A percentile compares a stretch with the other conserved stretches of the same genome.
phyloP scores from a whole-genome alignment of 2,329 filamentous ascomycete genomes.

The Beauveria caledonica region DNA sequence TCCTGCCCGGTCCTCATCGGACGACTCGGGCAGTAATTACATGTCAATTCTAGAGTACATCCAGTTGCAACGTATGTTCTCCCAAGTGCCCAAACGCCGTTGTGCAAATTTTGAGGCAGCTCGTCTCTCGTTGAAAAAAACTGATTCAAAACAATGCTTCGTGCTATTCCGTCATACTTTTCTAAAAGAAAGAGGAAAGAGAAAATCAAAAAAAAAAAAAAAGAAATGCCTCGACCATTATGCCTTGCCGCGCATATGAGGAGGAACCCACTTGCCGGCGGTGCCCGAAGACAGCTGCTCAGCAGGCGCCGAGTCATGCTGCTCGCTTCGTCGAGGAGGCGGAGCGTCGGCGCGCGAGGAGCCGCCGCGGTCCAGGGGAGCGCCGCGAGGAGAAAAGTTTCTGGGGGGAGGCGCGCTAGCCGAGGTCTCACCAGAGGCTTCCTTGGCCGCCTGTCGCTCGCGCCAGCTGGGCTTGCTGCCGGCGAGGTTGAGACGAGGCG shows the following conservation, averaged over 20 bases:
- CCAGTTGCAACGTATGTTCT: constrained; percentile 7
- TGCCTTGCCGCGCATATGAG: constrained; percentile 29
- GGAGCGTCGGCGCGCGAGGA: constrained; percentile 28
- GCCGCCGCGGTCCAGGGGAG: constrained; percentile 33
- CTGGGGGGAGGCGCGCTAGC: constrained; percentile 38
- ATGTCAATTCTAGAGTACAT: constrained; percentile 11
- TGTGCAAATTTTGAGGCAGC: constrained; percentile 8
- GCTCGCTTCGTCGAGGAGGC: constrained; percentile 13
- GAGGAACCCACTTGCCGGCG: constrained; percentile 53
- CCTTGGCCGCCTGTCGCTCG: constrained; percentile 55
- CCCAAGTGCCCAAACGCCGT: constrained; percentile 9
- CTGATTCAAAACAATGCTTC: constrained; percentile 8
- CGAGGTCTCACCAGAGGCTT: constrained; percentile 25
- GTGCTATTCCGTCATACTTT: constrained; percentile 9
- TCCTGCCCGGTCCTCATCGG: neutral
- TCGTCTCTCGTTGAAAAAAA: constrained; percentile 1
- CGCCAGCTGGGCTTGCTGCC: constrained; percentile 62
- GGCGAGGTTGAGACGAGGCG: constrained; percentile 54
- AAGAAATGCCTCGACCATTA: neutral
- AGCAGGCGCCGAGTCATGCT: constrained; percentile 34
- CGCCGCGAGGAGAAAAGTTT: constrained; percentile 27
- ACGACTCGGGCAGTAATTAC: constrained; percentile 1
- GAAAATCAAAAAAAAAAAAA: neutral
- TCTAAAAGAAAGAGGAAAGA: neutral
- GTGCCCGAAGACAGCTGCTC: constrained; percentile 46